phyloP scores from a whole-genome alignment of 345 rosid genomes.

The Salix suchowensis region DNA sequence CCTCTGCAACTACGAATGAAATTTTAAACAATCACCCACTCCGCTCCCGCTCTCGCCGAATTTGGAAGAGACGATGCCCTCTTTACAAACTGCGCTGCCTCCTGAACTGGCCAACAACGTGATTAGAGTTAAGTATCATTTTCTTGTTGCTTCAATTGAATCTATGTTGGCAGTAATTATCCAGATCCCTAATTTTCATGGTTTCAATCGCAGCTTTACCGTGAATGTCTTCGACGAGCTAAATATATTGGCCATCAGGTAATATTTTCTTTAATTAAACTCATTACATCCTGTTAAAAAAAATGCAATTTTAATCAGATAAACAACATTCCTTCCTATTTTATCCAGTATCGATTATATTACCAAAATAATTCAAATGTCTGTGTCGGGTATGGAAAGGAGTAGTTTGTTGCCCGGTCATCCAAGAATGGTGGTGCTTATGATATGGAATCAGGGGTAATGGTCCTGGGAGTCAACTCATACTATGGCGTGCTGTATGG shows the following conservation, averaged over 20 bases:
- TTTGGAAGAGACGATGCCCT: constrained; percentile 47
- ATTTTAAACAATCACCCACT: background rate
- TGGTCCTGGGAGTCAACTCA: background rate
- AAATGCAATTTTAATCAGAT: background rate
- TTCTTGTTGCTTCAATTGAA: background rate
- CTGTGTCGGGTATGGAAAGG: too few species aligned
- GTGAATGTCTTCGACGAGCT: constrained; percentile 95
- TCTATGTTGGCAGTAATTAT: background rate
- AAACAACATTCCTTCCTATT: background rate
- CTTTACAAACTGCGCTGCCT: constrained; percentile 79
- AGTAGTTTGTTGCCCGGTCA: background rate
- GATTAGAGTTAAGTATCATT: constrained; percentile 56
- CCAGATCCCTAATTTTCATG: background rate
- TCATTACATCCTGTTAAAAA: background rate
- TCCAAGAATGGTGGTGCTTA: background rate
- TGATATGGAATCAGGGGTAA: background rate
- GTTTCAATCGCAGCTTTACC: constrained; percentile 58
- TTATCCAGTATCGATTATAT: too few species aligned
- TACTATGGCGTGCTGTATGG: background rate
- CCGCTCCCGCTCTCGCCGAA: background rate
- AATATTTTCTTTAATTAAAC: background rate
- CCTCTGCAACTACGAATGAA: background rate
- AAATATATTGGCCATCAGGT: constrained; percentile 79
- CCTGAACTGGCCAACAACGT: constrained; percentile 92
- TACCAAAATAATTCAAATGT: too few species aligned